These are phyloP conservation scores for Typha latifolia DNA, from an alignment of 176 grass and related monocot genomes.

Conservation along the genomic window DNA sequence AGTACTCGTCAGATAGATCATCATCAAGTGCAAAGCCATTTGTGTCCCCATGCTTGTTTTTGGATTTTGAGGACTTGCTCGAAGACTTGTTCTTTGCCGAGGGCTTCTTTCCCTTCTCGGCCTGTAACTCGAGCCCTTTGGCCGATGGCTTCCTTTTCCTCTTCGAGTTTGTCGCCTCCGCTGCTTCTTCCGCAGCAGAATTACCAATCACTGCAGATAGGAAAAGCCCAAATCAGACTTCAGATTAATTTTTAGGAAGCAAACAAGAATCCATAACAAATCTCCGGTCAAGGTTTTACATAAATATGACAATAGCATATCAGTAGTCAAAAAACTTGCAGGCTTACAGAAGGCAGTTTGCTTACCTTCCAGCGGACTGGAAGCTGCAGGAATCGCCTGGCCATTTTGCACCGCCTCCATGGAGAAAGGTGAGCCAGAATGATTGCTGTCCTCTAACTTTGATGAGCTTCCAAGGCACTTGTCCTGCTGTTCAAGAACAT, in stretches of 20 bases:
- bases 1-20: conserved; percentile 53
- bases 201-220: conserved; percentile 42
- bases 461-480: conserved; percentile 81
- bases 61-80: conserved; percentile 39
- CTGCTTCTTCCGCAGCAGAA: conserved; percentile 65
- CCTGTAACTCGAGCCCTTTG: conserved; percentile 80
- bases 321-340: background rate
- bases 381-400: conserved; percentile 43
- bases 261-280: background rate
- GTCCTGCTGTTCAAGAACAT: conserved; percentile 67
- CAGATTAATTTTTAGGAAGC: background rate
- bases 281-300: background rate
- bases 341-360: background rate
- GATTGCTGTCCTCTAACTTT: conserved; percentile 88
- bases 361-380: conserved; percentile 72
- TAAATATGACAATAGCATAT: background rate
- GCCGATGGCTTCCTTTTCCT: conserved; percentile 71
- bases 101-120: conserved; percentile 66
- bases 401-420: conserved; percentile 49
- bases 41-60: conserved; percentile 46
- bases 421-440: conserved; percentile 74
- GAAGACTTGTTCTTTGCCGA: conserved; percentile 45
- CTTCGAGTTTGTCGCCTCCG: conserved; percentile 38
- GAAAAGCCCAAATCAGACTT: conserved; percentile 19
- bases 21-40: conserved; percentile 52